Evolutionary conservation across 2,329 filamentous ascomycete species (phyloP).

Genomic region (Paracoccidioides brasiliensis): DNA sequence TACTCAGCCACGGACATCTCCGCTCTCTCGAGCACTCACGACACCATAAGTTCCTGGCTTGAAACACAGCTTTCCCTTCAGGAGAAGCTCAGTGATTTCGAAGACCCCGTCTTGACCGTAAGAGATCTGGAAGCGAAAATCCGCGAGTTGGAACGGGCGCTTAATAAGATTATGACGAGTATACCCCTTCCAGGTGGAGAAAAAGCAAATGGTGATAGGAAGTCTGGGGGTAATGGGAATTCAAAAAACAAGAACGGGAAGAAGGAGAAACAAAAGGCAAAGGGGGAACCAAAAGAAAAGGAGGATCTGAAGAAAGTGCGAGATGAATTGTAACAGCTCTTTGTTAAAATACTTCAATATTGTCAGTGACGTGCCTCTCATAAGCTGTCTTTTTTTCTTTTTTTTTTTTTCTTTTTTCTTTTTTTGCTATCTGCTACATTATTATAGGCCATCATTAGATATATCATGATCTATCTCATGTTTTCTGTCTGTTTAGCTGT

Average conservation of each 20-base stretch:
- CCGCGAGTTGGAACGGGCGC: conserved; percentile 55
- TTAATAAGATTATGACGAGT: conserved; percentile 58
- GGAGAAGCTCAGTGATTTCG: conserved; percentile 52
- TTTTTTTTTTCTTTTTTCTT: neutral
- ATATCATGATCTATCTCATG: neutral
- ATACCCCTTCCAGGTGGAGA: conserved; percentile 32
- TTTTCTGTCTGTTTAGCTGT: neutral
- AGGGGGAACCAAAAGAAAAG: conserved; percentile 13
- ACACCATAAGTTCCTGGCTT: conserved; percentile 59
- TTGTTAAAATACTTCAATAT: neutral
- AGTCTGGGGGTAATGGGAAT: conserved; percentile 12
- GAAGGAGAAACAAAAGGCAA: conserved; percentile 19
- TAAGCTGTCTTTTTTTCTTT: neutral
- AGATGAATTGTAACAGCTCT: conserved; percentile 9
- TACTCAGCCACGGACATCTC: conserved; percentile 63
- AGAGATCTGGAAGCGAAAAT: conserved; percentile 59
- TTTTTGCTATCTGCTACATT: neutral
- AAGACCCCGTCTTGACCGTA: conserved; percentile 60
- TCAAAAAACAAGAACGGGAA: conserved; percentile 17
- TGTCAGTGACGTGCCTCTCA: no score
- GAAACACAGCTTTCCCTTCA: conserved; percentile 58
- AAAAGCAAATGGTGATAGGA: conserved; percentile 15
- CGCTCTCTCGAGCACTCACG: conserved; percentile 48
- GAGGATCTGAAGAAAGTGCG: conserved; percentile 6
- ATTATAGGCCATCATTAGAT: neutral